Conservation (phyloP, 331 rosid genomes). For the Malus hybrid region DNA sequence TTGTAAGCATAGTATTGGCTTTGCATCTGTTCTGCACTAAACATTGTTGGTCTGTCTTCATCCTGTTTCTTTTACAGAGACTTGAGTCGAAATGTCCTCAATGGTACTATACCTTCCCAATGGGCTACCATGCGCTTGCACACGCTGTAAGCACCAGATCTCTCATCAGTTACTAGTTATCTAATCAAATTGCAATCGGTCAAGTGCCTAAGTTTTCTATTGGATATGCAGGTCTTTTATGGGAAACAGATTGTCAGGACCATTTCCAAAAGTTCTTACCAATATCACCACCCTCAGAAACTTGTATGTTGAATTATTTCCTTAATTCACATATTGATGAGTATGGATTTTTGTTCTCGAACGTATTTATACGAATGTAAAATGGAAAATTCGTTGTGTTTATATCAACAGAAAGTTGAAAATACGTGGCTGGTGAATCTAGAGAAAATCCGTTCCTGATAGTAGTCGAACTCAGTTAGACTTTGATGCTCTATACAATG, state of each 20-base stretch:
- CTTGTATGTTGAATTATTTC: slow-evolving; percentile 45
- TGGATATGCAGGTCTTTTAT: slow-evolving; percentile 59
- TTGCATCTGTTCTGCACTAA: not conserved
- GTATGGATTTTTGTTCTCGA: not conserved
- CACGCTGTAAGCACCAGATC: slow-evolving; percentile 48
- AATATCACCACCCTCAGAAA: slow-evolving; percentile 71
- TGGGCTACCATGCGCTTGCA: slow-evolving; percentile 68
- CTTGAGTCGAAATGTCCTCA: slow-evolving; percentile 64
- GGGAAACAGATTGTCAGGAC: slow-evolving; percentile 91
- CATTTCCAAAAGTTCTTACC: slow-evolving; percentile 79
- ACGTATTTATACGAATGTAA: not conserved
- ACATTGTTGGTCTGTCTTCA: not conserved
- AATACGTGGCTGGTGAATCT: not conserved
- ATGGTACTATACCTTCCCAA: slow-evolving; percentile 61
- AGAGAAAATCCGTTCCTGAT: not conserved
- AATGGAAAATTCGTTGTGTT: not conserved
- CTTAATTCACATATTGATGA: slow-evolving; percentile 6
- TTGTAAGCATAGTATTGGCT: slow-evolving; percentile 45
- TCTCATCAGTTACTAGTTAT: not conserved
- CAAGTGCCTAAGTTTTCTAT: slow-evolving; percentile 10
- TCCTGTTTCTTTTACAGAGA: slow-evolving; percentile 40
- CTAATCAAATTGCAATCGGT: not conserved
- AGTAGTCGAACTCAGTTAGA: not conserved
- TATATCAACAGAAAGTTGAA: not conserved
- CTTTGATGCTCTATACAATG: not conserved